Percentiles rank a stretch among this genome's conserved stretches.
Evolutionary conservation across 495 filamentous ascomycete genomes (phyloP).

Genomic region (Jackrogersella multiformis): DNA sequence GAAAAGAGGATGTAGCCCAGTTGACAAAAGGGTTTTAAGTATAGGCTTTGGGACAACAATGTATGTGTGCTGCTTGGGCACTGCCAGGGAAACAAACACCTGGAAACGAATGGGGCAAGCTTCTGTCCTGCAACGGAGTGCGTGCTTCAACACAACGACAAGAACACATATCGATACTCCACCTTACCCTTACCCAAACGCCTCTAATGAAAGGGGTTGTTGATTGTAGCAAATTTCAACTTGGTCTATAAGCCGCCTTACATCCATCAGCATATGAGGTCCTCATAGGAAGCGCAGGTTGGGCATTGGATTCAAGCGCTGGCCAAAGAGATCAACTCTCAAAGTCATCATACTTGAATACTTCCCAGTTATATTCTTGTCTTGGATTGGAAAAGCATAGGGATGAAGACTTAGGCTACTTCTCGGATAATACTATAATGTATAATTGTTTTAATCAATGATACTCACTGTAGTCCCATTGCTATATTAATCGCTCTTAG

Average conservation of each 20-base stretch:
- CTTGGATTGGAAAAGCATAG: neutral
- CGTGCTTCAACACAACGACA: neutral
- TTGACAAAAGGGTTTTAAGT: neutral
- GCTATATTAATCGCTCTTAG: no score
- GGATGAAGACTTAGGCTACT: no score
- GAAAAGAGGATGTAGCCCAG: neutral
- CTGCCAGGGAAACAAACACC: conserved; percentile 15
- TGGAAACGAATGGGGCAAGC: conserved; percentile 13
- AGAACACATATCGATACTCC: neutral
- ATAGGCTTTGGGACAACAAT: neutral
- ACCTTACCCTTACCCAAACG: neutral
- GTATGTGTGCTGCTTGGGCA: neutral
- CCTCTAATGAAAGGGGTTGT: neutral
- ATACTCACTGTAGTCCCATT: no score
- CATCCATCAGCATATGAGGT: neutral
- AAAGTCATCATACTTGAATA: neutral
- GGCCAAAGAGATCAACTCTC: neutral
- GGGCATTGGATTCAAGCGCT: neutral
- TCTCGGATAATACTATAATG: no score
- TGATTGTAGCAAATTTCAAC: neutral
- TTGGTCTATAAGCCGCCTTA: neutral
- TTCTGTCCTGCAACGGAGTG: neutral
- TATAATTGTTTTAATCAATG: no score
- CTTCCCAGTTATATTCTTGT: neutral
- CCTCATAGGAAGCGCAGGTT: neutral